phyloP scores from a whole-genome alignment of 768 basidiomycete genomes.

The Wakefieldia striispora region DNA sequence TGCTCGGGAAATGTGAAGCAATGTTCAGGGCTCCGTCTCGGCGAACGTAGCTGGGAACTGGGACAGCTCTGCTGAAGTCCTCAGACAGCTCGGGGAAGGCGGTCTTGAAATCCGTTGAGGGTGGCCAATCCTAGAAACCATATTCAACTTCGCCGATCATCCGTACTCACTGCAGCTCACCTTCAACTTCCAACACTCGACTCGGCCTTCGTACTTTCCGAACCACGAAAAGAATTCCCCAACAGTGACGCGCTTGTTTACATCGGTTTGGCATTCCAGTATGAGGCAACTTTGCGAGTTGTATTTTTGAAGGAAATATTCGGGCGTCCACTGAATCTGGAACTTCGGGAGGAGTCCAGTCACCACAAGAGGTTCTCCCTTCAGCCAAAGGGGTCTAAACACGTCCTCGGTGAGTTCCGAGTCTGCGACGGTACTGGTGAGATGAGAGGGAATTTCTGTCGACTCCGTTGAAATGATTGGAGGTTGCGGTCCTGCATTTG shows the following conservation, averaged over 20 bases:
- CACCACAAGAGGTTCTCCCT: slow-evolving; percentile 78
- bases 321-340: slow-evolving; percentile 74
- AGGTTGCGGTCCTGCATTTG: slow-evolving; percentile 7
- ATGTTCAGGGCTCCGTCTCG: slow-evolving; percentile 88
- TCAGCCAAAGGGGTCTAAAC: slow-evolving; percentile 70
- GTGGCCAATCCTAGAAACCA: slow-evolving; percentile 80
- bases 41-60: slow-evolving; percentile 87
- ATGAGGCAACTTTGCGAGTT: slow-evolving; percentile 64
- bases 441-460: slow-evolving; percentile 43
- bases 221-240: slow-evolving; percentile 79
- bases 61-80: slow-evolving; percentile 81
- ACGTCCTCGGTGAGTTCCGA: slow-evolving; percentile 51
- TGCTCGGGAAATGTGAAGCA: slow-evolving; percentile 83
- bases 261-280: slow-evolving; percentile 79
- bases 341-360: slow-evolving; percentile 62
- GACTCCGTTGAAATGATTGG: slow-evolving; percentile 7
- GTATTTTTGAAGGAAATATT: slow-evolving; percentile 72
- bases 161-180: slow-evolving; percentile 33
- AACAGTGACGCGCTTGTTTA: slow-evolving; percentile 61
- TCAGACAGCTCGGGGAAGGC: slow-evolving; percentile 83
- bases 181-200: slow-evolving; percentile 74
- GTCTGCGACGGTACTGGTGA: slow-evolving; percentile 46
- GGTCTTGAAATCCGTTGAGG: slow-evolving; percentile 78
- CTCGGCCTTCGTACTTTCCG: slow-evolving; percentile 59
- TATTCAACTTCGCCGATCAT: slow-evolving; percentile 5